phyloP scores from a whole-genome alignment of 768 basidiomycete species.

The Lentinula guzmanii region DNA sequence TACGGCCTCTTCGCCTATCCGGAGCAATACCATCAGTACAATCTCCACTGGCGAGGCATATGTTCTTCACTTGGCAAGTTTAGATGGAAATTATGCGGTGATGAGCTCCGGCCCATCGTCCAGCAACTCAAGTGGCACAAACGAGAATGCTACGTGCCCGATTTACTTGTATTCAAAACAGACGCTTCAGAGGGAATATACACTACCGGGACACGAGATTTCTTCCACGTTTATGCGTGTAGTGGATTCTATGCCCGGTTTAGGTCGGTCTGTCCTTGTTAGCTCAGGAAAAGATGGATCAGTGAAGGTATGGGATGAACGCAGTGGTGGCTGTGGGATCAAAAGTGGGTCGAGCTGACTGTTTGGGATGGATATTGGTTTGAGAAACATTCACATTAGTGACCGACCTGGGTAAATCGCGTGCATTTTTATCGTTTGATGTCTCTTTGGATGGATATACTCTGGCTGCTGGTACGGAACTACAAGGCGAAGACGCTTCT shows the following conservation, averaged over 20 bases:
- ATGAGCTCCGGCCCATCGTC: background rate
- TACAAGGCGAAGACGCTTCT: constrained; percentile 75
- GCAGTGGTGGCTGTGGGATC: constrained; percentile 43
- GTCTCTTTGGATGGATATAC: constrained; percentile 63
- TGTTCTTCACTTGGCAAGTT: background rate
- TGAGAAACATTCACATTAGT: constrained; percentile 35
- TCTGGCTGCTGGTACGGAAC: constrained; percentile 78
- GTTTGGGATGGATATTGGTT: constrained; percentile 27
- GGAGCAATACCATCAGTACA: background rate
- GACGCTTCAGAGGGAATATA: constrained; percentile 38
- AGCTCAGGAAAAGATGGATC: constrained; percentile 69
- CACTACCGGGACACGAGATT: constrained; percentile 50
- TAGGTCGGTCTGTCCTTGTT: constrained; percentile 39
- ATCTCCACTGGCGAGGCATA: background rate
- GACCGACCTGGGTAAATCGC: constrained; percentile 35
- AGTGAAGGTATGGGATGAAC: constrained; percentile 72
- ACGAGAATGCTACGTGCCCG: constrained; percentile 11
- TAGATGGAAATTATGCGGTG: background rate
- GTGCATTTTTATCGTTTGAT: constrained; percentile 60
- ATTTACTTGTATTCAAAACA: constrained; percentile 65
- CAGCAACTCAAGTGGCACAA: background rate
- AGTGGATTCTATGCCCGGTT: constrained; percentile 33
- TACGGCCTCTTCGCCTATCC: background rate
- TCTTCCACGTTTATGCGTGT: constrained; percentile 54
- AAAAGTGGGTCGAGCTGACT: constrained; percentile 44